These are phyloP conservation scores for Diaporthe sp. DNA, from an alignment of 2,329 filamentous ascomycete species.

Conservation along the genomic window DNA sequence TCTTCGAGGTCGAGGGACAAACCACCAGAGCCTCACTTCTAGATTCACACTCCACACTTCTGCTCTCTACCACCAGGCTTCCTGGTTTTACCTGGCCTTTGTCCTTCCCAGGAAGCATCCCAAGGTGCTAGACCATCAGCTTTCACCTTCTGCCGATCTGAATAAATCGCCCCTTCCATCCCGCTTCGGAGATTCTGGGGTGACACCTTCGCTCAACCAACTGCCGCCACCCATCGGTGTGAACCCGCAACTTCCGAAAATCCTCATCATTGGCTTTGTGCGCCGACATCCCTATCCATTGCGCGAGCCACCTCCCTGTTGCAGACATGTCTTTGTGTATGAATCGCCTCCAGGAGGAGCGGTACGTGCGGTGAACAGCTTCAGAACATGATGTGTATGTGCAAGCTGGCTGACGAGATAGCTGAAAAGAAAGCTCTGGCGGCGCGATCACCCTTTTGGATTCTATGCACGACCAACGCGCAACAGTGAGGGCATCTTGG, in stretches of 20 bases:
- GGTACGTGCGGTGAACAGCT: conserved; percentile 66
- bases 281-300: not conserved
- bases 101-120: not conserved
- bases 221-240: not conserved
- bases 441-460: conserved; percentile 95
- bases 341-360: conserved; percentile 89
- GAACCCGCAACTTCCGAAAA: not conserved
- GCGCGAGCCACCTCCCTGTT: not conserved
- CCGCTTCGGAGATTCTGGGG: not conserved
- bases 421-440: conserved; percentile 89
- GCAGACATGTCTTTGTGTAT: conserved; percentile 85
- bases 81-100: not conserved
- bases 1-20: not conserved
- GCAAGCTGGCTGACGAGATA: conserved; percentile 14
- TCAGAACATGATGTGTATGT: not conserved
- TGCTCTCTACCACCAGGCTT: not conserved
- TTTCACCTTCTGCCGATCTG: not conserved
- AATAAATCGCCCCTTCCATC: conserved; percentile 8
- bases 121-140: not conserved
- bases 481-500: conserved; percentile 83
- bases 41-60: conserved; percentile 36
- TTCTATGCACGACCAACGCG: conserved; percentile 94
- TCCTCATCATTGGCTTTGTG: not conserved
- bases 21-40: conserved; percentile 28
- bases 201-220: conserved; percentile 9